Conservation (phyloP, 2,329 filamentous ascomycete genomes). For the Rosellinia necatrix region DNA sequence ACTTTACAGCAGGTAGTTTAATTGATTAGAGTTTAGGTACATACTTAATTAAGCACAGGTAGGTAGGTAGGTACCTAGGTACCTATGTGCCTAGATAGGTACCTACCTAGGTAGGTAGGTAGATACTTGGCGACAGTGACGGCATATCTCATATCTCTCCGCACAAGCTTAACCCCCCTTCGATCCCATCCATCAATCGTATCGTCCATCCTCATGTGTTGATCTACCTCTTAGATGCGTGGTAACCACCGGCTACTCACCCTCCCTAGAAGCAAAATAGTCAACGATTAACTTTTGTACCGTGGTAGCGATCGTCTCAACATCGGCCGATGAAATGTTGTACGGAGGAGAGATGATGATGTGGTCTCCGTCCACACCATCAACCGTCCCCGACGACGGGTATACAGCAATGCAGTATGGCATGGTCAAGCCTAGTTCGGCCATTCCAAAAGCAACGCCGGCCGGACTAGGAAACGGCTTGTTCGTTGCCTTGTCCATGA, state of each 20-base stretch:
- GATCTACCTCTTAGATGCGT: not conserved
- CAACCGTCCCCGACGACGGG: constrained; percentile 56
- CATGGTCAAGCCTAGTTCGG: constrained; percentile 24
- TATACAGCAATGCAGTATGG: constrained; percentile 48
- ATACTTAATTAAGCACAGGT: too few relatives aligned
- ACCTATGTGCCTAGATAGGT: not conserved
- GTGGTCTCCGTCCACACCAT: constrained; percentile 62
- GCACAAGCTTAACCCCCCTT: too few relatives aligned
- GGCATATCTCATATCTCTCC: too few relatives aligned
- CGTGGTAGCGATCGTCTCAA: constrained; percentile 59
- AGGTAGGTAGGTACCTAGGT: not conserved
- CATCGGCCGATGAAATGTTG: constrained; percentile 61
- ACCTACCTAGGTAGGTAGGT: not conserved
- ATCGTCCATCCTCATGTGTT: too few relatives aligned
- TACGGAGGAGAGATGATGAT: constrained; percentile 72
- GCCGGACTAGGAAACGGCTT: constrained; percentile 41
- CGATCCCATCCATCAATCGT: too few relatives aligned
- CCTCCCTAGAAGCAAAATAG: constrained; percentile 44
- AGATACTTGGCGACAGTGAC: too few relatives aligned
- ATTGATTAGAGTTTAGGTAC: too few relatives aligned
- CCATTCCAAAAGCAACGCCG: constrained; percentile 24
- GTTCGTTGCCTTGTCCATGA: constrained; percentile 44
- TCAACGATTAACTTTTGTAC: constrained; percentile 57
- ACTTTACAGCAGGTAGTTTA: too few relatives aligned
- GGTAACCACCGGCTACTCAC: not conserved